phyloP scores from a whole-genome alignment of 1,284 basidiomycete species.

The Puccinia brachypodii region DNA sequence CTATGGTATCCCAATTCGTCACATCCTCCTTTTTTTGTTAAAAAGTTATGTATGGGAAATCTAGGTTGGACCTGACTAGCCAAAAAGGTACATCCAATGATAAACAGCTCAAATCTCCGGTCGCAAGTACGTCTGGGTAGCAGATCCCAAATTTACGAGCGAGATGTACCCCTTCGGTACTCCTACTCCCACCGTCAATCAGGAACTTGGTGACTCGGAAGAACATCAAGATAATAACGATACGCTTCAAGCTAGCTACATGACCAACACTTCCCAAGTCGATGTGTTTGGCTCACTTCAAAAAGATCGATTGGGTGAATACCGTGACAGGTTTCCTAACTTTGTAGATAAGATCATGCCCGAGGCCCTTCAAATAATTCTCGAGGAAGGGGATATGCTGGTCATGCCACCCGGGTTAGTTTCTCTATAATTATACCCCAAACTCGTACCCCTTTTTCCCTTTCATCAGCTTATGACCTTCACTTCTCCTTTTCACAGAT shows the following conservation, averaged over 20 bases:
- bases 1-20: constrained; percentile 63
- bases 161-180: constrained; percentile 46
- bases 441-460: background rate
- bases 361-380: constrained; percentile 66
- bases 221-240: background rate
- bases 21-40: background rate
- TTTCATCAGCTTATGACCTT: background rate
- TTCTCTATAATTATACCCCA: background rate
- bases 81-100: too few relatives aligned
- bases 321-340: constrained; percentile 49
- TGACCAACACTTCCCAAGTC: constrained; percentile 60
- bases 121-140: constrained; percentile 37
- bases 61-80: background rate
- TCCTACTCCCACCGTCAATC: background rate
- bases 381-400: constrained; percentile 78
- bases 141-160: background rate
- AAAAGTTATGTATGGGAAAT: background rate
- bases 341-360: constrained; percentile 68
- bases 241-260: constrained; percentile 50
- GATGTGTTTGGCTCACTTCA: constrained; percentile 53
- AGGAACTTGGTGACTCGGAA: background rate
- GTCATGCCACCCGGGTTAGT: constrained; percentile 76
- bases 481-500: constrained; percentile 39
- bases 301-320: background rate
- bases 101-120: constrained; percentile 36